Percentiles rank a stretch among this genome's conserved stretches.
phyloP scores from a whole-genome alignment of 2,329 filamentous ascomycete species.

The Erysiphe pulchra region DNA sequence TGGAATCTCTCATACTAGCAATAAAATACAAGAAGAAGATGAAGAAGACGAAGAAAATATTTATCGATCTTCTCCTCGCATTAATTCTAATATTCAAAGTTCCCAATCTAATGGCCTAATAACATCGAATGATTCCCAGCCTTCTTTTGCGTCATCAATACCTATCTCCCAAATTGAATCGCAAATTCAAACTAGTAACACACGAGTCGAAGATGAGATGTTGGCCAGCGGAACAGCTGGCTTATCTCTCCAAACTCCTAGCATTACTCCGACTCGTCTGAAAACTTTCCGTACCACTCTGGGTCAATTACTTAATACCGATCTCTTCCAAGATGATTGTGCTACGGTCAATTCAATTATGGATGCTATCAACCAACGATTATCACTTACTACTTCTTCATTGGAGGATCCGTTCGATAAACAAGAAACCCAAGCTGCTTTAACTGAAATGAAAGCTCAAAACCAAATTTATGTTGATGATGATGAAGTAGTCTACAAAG shows the following conservation, averaged over 20 bases:
- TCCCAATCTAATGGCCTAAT: not conserved
- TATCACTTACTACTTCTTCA: constrained; percentile 19
- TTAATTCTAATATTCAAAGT: constrained; percentile 5
- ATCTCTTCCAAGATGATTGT: constrained; percentile 69
- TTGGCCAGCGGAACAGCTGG: constrained; percentile 9
- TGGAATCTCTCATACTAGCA: constrained; percentile 1
- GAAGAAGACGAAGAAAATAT: constrained; percentile 15
- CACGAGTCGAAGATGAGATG: constrained; percentile 9
- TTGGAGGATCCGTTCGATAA: constrained; percentile 36
- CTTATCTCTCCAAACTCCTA: constrained; percentile 6
- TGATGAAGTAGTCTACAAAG: constrained; percentile 44
- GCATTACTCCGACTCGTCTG: constrained; percentile 29
- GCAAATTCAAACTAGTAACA: constrained; percentile 7
- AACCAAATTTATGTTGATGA: constrained; percentile 70
- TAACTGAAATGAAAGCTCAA: constrained; percentile 53
- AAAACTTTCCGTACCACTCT: constrained; percentile 54
- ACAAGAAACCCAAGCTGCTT: constrained; percentile 48
- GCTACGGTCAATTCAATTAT: constrained; percentile 53
- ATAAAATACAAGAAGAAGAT: constrained; percentile 7
- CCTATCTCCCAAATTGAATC: constrained; percentile 12
- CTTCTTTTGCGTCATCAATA: constrained; percentile 17
- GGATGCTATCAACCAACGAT: constrained; percentile 48
- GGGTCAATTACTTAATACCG: constrained; percentile 57
- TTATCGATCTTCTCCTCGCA: constrained; percentile 12
- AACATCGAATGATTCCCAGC: constrained; percentile 10